Evolutionary conservation across 2,329 filamentous ascomycete genomes (phyloP), one percentile per base, ranked within the genome.

Genomic region (Scopulariopsis brevicaulis): DNA sequence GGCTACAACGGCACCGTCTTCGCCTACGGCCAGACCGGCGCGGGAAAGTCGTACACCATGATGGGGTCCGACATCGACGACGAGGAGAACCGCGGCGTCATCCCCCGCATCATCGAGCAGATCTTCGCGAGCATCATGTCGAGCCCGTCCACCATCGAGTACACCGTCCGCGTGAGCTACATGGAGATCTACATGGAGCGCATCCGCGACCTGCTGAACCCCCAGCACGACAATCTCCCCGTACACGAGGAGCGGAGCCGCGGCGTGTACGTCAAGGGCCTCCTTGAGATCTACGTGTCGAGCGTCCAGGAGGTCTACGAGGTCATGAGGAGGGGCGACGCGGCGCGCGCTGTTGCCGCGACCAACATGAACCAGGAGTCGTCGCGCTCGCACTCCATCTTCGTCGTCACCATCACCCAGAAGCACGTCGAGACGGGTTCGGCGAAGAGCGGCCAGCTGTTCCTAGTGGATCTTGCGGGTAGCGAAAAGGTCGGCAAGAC

Each of bases 161-260:
- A 97, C 73, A 97, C 92, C n/a, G 93, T 99, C 57, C 85, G 92
- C 59, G 93, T 97, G 68, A 96, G 91, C 73, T 97, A 97, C 74
- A 96, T 99, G 92, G 94, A 99, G 74, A 97, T 99, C 63, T 99
- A 99, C 78, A 99, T 97, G 94, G 94, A 99, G 76, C 85, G 89
- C 65, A 97, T 99, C 71, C 85, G 93, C 67, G 94, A 99, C 83
- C 75, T 99, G 67, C 77, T 99, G 62, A 85, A 87, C 25, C 94
- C 94, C 12, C 88, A 92, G 60, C 96, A 97, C 73, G 93, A 96
- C 75, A 97, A 97, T 69, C 77, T 99, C 56, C 92, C 93, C 0
- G 86, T 97, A n/a, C 94, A 97, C 74, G 94, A 99, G 68, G 94
- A 97, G 74, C 96, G 96, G 80, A 94, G 87, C 69, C 82, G 90